phyloP scores from a whole-genome alignment of 495 filamentous ascomycete genomes.

The Annulohypoxylon moriforme region DNA sequence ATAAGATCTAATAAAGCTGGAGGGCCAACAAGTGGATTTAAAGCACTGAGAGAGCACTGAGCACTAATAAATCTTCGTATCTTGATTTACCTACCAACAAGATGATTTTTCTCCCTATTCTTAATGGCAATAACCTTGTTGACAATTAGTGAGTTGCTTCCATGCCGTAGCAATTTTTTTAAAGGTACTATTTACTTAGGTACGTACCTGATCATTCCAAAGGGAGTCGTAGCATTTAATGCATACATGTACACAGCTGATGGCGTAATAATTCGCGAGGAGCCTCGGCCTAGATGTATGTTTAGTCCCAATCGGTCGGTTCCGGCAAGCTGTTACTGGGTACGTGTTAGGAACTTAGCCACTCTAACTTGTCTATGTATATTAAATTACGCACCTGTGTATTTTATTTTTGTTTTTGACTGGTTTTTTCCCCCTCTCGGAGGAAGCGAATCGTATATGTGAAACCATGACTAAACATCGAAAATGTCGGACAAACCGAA shows the following conservation, averaged over 20 bases:
- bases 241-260: too few species aligned
- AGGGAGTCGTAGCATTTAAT: background rate
- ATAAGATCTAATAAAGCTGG: background rate
- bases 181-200: too few species aligned
- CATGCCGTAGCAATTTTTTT: too few species aligned
- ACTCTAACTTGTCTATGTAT: background rate
- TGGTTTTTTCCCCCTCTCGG: background rate
- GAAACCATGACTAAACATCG: background rate
- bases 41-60: background rate
- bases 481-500: constrained; percentile 4
- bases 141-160: too few species aligned
- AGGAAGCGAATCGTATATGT: constrained; percentile 5
- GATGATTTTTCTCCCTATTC: background rate
- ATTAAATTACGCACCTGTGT: too few species aligned
- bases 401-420: too few species aligned
- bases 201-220: too few species aligned
- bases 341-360: background rate
- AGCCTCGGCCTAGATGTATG: background rate
- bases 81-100: background rate
- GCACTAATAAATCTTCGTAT: background rate
- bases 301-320: background rate
- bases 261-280: background rate
- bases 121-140: too few species aligned
- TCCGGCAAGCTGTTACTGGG: too few species aligned
- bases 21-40: constrained; percentile 18